phyloP scores from a whole-genome alignment of 225 moss, liverwort and hornwort species.

The Rhytidiadelphus loreus region DNA sequence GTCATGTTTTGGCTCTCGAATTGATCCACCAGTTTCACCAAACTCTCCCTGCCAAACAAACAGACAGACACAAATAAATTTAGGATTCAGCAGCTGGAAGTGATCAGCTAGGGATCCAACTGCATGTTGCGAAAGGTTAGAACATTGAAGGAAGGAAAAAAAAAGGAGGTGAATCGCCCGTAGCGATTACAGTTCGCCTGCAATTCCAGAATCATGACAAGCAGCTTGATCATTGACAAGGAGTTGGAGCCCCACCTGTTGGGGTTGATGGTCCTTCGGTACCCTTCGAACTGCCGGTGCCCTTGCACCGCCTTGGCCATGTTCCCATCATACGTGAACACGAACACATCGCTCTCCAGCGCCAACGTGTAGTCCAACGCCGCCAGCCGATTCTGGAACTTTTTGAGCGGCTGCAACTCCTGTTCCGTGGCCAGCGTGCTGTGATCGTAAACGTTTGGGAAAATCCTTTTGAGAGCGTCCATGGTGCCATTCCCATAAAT shows the following conservation, averaged over 20 bases:
- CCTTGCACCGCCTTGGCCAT: conserved; percentile 97
- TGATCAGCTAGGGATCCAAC: neutral
- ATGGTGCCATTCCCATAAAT: conserved; percentile 77
- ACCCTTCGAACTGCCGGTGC: conserved; percentile 74
- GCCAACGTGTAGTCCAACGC: conserved; percentile 74
- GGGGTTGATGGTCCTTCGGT: conserved; percentile 68
- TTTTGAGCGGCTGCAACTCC: conserved; percentile 43
- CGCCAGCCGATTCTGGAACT: conserved; percentile 77
- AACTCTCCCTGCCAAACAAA: conserved; percentile 39
- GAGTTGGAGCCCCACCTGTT: conserved; percentile 36
- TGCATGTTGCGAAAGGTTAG: no score
- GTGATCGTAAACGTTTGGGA: conserved; percentile 68
- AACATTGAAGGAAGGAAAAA: neutral
- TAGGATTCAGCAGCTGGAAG: neutral
- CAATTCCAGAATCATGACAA: neutral
- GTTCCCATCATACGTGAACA: conserved; percentile 85
- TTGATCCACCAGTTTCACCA: conserved; percentile 71
- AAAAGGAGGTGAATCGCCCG: neutral
- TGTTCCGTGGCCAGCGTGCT: conserved; percentile 42
- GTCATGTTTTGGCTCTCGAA: conserved; percentile 41
- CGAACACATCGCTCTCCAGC: conserved; percentile 76
- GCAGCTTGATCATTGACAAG: neutral
- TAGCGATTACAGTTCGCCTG: neutral
- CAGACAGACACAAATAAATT: neutral
- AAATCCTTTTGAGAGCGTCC: conserved; percentile 36